These are phyloP conservation scores for Eucalyptus brandiana DNA, from an alignment of 345 rosid species.

Conservation along the genomic window DNA sequence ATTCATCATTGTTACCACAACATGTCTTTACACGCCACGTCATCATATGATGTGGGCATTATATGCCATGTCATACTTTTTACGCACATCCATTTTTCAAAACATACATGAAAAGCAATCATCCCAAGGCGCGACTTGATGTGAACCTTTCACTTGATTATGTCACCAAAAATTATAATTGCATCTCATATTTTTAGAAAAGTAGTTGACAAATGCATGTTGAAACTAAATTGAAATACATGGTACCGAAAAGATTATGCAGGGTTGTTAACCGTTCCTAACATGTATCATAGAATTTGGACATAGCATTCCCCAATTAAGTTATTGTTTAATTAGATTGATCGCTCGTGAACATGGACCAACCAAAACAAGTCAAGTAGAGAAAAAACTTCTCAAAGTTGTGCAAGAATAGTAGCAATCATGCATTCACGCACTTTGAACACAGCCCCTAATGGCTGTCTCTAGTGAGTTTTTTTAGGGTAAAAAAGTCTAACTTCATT, in stretches of 20 bases:
- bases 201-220: neutral
- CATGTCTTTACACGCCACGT: neutral
- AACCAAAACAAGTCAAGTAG: too few relatives aligned
- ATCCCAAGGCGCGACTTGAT: neutral
- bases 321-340: neutral
- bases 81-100: neutral
- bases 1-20: neutral
- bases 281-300: neutral
- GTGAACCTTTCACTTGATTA: neutral
- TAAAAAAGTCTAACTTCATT: too few relatives aligned
- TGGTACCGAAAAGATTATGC: neutral
- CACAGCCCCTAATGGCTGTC: too few relatives aligned
- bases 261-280: neutral
- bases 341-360: neutral
- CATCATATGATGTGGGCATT: neutral
- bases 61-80: neutral
- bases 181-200: neutral
- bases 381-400: too few relatives aligned
- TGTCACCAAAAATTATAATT: neutral
- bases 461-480: too few relatives aligned
- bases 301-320: neutral
- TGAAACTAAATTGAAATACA: neutral
- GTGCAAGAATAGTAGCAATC: too few relatives aligned
- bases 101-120: neutral
- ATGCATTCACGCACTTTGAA: too few relatives aligned